phyloP scores from a whole-genome alignment of 805 yeast genomes.

The Danielozyma ontarioensis region DNA sequence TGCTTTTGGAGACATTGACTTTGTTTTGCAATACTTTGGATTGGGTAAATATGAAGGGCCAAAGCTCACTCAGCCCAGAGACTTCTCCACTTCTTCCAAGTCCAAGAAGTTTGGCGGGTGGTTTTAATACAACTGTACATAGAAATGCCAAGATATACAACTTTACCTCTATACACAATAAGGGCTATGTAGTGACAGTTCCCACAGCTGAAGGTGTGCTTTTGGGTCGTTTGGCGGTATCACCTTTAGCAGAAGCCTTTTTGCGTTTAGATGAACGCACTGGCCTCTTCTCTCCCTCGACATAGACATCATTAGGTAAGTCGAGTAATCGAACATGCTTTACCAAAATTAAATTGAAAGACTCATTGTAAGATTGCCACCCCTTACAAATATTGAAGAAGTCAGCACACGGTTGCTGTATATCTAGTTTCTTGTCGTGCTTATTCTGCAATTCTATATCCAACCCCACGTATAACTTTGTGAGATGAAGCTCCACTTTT shows the following conservation, averaged over 20 bases:
- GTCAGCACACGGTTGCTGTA: constrained; percentile 86
- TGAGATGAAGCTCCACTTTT: constrained; percentile 45
- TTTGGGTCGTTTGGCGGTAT: constrained; percentile 16
- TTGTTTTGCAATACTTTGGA: constrained; percentile 63
- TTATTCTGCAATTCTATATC: constrained; percentile 39
- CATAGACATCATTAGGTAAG: constrained; percentile 77
- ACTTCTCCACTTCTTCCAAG: constrained; percentile 6
- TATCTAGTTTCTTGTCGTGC: constrained; percentile 65
- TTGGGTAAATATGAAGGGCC: constrained; percentile 45
- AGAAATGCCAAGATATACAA: too few species aligned
- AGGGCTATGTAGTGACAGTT: too few species aligned
- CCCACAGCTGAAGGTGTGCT: too few species aligned
- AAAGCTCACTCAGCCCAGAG: constrained; percentile 10
- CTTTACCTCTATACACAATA: background rate
- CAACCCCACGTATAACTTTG: constrained; percentile 79
- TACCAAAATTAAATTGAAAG: constrained; percentile 55
- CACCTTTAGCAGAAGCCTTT: constrained; percentile 8
- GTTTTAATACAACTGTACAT: constrained; percentile 7
- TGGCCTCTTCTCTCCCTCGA: constrained; percentile 75
- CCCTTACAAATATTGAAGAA: constrained; percentile 76
- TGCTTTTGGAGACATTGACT: constrained; percentile 77
- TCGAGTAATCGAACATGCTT: constrained; percentile 74
- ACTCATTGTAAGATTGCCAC: constrained; percentile 63
- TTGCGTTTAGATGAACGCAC: constrained; percentile 46
- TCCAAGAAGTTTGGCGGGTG: constrained; percentile 12